Base-by-base conservation (phyloP, 2,329 filamentous ascomycete genomes). In the Trichophyton mentagrophytes region DNA sequence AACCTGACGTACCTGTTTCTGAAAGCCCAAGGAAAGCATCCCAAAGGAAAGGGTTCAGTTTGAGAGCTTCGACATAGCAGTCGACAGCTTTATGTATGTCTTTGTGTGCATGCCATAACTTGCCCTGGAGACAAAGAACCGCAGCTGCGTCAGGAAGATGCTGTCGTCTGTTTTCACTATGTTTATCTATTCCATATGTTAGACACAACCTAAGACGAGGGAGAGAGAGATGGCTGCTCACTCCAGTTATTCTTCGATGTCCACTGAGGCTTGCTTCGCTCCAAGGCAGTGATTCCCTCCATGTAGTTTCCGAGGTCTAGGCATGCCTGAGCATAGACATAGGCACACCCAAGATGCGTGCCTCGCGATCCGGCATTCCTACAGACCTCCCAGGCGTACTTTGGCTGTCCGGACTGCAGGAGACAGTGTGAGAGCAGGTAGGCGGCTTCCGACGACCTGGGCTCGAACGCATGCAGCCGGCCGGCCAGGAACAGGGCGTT, bases 31-130 rank as follows among this genome's bases (percentile, higher is more conserved):
- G 85, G 68, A 97, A 97, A 0, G 92, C 91, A 78, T 99, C 93
- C 93, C 93, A 99, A 83, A 96, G 93, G 73, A 97, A 92, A 1
- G 93, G 91, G 69, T 97, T 99, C 60, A 85, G 73, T 74, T 91
- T 95, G 67, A 99, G 77, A 4, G 91, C 85, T 63, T 95, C 90
- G 66, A 95, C 90, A 70, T 93, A 97, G 72, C 84, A 90, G 65
- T 88, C 83, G 15, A 92, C 85, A 6, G 93, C 91, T 73, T 89
- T 90, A 69, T 88, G 88, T 68, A 89, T 82, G 67, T 96, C 83
- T 63, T 82, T 88, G 67, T 93, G 86, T 1, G 83, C 89, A 57
- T 87, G 84, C 76, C 90, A 92, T 30, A 99, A 78, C 74, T 95
- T 96, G 27, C 90, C 93, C 33, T 96, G 79, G 42, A 99, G 77